phyloP scores from a whole-genome alignment of 2,329 filamentous ascomycete genomes.

The Chrysosphaeria jannelii region DNA sequence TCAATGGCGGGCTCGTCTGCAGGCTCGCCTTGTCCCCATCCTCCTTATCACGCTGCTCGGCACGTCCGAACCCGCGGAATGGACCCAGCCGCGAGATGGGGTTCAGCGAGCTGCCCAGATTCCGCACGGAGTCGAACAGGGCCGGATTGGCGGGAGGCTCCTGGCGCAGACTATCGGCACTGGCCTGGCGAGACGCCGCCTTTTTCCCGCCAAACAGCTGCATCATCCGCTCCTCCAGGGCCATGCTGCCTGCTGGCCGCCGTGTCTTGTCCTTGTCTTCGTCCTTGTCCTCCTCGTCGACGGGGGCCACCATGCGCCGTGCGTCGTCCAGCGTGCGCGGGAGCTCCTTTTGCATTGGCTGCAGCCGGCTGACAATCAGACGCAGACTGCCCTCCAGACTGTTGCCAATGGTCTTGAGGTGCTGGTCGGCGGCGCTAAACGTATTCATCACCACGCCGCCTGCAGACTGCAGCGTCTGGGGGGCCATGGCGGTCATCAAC shows the following conservation, averaged over 20 bases:
- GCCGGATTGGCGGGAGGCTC: conserved; percentile 19
- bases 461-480: conserved; percentile 53
- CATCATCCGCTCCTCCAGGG: conserved; percentile 31
- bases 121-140: conserved; percentile 52
- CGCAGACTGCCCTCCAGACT: conserved; percentile 82
- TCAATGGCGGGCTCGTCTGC: conserved; percentile 31
- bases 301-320: conserved; percentile 44
- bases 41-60: conserved; percentile 9
- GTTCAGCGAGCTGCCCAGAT: conserved; percentile 51
- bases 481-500: conserved; percentile 56
- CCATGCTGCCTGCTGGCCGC: conserved; percentile 1
- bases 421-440: conserved; percentile 71
- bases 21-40: conserved; percentile 28
- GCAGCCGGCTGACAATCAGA: conserved; percentile 67
- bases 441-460: conserved; percentile 65
- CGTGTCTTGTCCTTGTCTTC: conserved; percentile 2
- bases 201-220: conserved; percentile 35
- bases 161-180: conserved; percentile 34
- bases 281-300: conserved; percentile 20
- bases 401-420: conserved; percentile 71
- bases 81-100: conserved; percentile 49
- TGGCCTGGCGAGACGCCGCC: conserved; percentile 29
- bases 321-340: conserved; percentile 87
- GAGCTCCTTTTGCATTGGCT: conserved; percentile 19
- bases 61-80: conserved; percentile 45